Evolutionary conservation across 73 alveolate species (phyloP).

Genomic region (Paramecium biaurelia): DNA sequence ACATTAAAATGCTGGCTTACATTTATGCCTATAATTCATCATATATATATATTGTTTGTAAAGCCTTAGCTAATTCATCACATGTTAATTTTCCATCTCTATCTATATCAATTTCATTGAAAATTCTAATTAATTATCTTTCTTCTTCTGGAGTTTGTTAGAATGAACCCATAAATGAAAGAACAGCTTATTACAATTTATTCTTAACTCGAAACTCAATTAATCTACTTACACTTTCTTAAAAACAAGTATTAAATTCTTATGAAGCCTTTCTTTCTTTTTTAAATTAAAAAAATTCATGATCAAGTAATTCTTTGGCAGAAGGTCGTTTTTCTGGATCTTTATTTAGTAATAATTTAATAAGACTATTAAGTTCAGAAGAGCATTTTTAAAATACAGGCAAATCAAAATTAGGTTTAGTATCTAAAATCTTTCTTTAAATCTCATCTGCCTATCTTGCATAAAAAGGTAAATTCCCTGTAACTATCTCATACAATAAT

Average conservation of each 20-base stretch:
- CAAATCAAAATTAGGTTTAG: background rate
- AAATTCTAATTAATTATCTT: background rate
- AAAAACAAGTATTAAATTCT: background rate
- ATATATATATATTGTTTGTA: background rate
- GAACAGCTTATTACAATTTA: background rate
- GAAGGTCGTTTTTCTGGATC: conserved; percentile 16
- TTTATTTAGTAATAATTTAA: background rate
- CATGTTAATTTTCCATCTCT: conserved; percentile 17
- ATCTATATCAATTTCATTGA: conserved; percentile 8
- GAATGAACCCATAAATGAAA: background rate
- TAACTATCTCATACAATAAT: conserved; percentile 6
- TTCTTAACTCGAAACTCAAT: background rate
- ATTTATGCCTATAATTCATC: background rate
- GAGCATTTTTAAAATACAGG: background rate
- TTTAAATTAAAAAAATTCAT: background rate
- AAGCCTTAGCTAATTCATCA: conserved; percentile 37
- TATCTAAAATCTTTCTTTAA: background rate
- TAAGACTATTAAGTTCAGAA: background rate
- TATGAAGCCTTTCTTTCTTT: background rate
- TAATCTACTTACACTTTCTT: background rate
- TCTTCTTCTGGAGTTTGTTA: background rate
- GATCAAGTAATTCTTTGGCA: background rate
- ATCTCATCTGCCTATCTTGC: background rate
- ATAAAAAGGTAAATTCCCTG: conserved; percentile 40
- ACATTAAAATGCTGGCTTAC: background rate